Base-by-base conservation (phyloP, 2,329 filamentous ascomycete species). In the Ploettnerulaceae sp. region DNA sequence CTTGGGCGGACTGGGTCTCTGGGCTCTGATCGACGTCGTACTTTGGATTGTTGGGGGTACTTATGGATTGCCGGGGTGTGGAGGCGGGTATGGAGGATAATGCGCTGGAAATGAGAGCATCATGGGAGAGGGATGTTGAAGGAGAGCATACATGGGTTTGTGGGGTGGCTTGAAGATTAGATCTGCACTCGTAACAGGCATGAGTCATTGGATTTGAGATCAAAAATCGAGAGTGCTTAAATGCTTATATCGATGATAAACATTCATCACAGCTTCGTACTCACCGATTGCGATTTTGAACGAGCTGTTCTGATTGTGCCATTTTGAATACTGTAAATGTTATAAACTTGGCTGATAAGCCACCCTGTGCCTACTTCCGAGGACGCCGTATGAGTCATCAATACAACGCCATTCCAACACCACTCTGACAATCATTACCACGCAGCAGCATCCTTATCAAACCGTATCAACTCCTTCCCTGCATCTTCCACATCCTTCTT, bases 401-500 rank as follows among this genome's bases (percentile, higher is more conserved):
- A n/a, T 18, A 35, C 37, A 31, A 9, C 6, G 9, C 29, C 12
- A 14, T 32, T 18, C 18, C 7, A 33, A 6, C 20, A 21, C 28
- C 26, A 9, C 7, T 42, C 24, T n/a, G n/a, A n/a, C n/a, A n/a
- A n/a, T n/a, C 4, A 18, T 18, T 47, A 65, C 63, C 63, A 65
- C 51, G 87, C 78, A 47, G 85, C 83, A 60, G 81, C 79, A 67
- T 95, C 90, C 54, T 82, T 78, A 69, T 98, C 93, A 68, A 98
- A 98, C 59, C 93, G 75, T 58, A 78, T 78, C 60, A 98, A 68
- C 67, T 98, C 93, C 70, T 89, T 94, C 47, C 90, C 89, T 1
- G 84, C 84, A 70, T 98, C 93, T 67, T 97, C 91, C 29, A 97
- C 82, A 66, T 98, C 93, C 74, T 98, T 98, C 77, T 96, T 95